phyloP scores from a whole-genome alignment of 257 asterid species.

The Anisodus acutangulus region DNA sequence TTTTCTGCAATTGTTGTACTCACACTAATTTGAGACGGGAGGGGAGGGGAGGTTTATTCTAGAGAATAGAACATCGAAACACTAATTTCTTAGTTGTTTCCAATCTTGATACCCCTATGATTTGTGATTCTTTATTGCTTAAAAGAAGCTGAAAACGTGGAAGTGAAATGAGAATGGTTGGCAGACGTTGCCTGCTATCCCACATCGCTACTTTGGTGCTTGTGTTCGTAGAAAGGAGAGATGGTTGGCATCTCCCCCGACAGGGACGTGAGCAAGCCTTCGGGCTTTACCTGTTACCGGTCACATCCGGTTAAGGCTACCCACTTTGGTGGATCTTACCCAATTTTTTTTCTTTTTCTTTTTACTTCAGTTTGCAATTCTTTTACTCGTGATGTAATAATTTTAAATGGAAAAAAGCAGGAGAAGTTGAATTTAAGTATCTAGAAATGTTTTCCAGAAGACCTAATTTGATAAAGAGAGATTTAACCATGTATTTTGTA shows the following conservation, averaged over 20 bases:
- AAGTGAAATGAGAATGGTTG: background rate
- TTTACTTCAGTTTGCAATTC: background rate
- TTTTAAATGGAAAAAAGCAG: background rate
- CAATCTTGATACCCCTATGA: background rate
- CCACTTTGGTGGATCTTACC: background rate
- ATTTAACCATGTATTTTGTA: background rate
- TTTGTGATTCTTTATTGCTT: background rate
- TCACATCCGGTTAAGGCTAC: background rate
- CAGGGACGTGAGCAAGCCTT: background rate
- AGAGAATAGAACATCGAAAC: background rate
- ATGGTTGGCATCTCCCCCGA: constrained; percentile 9
- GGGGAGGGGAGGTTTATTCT: background rate
- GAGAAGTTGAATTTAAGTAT: no score
- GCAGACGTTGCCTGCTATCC: background rate
- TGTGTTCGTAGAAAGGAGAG: background rate
- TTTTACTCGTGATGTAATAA: background rate
- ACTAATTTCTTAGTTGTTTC: background rate
- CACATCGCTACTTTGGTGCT: background rate
- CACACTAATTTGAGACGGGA: no score
- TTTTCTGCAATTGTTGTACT: no score
- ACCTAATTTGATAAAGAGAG: background rate
- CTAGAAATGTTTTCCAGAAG: background rate
- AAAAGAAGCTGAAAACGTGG: background rate
- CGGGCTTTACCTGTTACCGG: background rate
- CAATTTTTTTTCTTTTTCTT: background rate